A percentile compares a stretch with the other conserved stretches of the same genome.
These are phyloP conservation scores for Eutypella sp. DNA, from an alignment of 2,329 filamentous ascomycete species.

Conservation along the genomic window DNA sequence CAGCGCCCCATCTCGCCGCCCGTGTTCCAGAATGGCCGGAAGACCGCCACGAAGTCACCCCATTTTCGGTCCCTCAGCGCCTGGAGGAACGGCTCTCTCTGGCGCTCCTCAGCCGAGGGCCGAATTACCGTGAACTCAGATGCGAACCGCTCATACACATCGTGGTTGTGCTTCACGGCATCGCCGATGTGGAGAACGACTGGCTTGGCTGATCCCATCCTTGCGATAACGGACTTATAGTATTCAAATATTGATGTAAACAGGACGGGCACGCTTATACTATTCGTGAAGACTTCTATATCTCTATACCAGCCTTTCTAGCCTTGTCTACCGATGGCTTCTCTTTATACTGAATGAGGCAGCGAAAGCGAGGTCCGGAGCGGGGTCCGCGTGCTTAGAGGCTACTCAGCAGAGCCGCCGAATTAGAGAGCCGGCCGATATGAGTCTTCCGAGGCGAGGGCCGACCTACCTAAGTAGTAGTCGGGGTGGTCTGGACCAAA, in stretches of 20 bases:
- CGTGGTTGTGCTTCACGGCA: constrained; percentile 25
- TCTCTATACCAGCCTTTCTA: too few relatives aligned
- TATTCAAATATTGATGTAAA: too few relatives aligned
- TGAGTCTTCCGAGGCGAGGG: too few relatives aligned
- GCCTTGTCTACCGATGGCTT: too few relatives aligned
- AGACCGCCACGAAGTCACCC: constrained; percentile 39
- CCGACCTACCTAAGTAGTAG: too few relatives aligned
- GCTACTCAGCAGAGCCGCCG: too few relatives aligned
- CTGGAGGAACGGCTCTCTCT: constrained; percentile 32
- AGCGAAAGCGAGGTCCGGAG: too few relatives aligned
- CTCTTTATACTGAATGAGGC: too few relatives aligned
- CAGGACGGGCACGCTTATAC: not conserved
- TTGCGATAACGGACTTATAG: too few relatives aligned
- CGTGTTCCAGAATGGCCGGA: constrained; percentile 59
- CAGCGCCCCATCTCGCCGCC: constrained; percentile 62
- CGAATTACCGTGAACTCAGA: constrained; percentile 27
- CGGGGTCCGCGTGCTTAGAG: too few relatives aligned
- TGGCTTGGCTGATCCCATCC: constrained; percentile 18
- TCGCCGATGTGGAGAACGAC: constrained; percentile 29
- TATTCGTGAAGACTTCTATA: not conserved
- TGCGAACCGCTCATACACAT: constrained; percentile 26
- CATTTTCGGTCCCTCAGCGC: constrained; percentile 33
- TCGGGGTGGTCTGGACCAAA: too few relatives aligned
- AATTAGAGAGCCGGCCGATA: too few relatives aligned
- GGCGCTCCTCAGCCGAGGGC: constrained; percentile 32